Evolutionary conservation across 2,329 filamentous ascomycete species (phyloP), one percentile per base, ranked within the genome.

Genomic region (Leptodontidium sp.): DNA sequence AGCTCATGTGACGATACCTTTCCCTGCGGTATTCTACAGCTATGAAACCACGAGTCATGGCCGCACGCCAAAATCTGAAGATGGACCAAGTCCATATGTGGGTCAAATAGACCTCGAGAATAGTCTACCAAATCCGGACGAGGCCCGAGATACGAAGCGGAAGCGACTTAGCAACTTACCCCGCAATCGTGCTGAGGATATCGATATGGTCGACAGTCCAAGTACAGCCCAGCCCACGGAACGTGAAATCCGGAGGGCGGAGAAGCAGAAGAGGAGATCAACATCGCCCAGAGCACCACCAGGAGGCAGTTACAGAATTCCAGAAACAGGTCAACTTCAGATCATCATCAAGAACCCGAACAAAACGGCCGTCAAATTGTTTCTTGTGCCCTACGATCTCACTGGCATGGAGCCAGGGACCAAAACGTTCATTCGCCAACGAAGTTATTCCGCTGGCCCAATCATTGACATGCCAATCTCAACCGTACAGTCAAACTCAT

Each of bases 281-380:
- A 81, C 83, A 38, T 85, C 84, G 32, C 87, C 88, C 1, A 90
- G 87, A 79, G 88, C 91, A 17, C 93, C 94, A 0, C 92, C 93
- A 0, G 93, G 94, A 8, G 95, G 96, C 45, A 93, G 92, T 77
- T 99, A 98, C 79, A 91, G 96, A 53, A 97, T 99, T 64, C 96
- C 96, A 0, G 91, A 96, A 77, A 92, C 94, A 79, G 96, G 96
- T 0, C 96, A 98, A 80, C 84, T 99, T 15, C 96, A 99, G 76
- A 97, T 99, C 72, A 91, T 99, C 70, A 93, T 99, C 79, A 98
- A 98, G 79, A 99, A 98, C 76, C 95, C 94, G 17, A 97, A 98
- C 82, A 98, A 98, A 78, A 98, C 96, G 3, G 96, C 96, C 0
- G 95, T 98, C 65, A 98, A 99, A 79, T 84, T 99, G 0, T 98